A percentile compares a stretch with the other conserved stretches of the same genome.
phyloP scores from a whole-genome alignment of 225 moss, liverwort and hornwort species.

The Neckera pumila region DNA sequence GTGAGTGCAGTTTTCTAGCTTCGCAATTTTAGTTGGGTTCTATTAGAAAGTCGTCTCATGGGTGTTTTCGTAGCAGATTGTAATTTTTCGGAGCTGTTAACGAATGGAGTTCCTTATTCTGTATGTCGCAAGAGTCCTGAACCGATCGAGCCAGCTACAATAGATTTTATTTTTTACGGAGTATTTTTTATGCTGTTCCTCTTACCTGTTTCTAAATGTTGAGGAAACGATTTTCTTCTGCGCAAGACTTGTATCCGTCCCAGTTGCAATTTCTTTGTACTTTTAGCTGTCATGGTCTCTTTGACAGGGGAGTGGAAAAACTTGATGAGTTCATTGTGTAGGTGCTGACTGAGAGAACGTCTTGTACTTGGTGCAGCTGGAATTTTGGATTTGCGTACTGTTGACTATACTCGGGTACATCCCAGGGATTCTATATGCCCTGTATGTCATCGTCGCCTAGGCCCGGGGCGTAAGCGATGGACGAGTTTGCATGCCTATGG shows the following conservation, averaged over 20 bases:
- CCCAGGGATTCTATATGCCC: conserved; percentile 45
- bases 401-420: conserved; percentile 44
- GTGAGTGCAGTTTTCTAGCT: background rate
- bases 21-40: background rate
- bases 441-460: conserved; percentile 31
- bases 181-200: background rate
- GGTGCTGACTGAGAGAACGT: background rate
- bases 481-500: background rate
- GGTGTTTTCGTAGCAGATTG: background rate
- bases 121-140: background rate
- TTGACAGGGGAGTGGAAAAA: background rate
- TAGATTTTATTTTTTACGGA: too few relatives aligned
- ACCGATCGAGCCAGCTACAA: background rate
- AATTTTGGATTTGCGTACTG: conserved; percentile 47
- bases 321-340: too few relatives aligned
- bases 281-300: background rate
- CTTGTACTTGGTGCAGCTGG: conserved; percentile 4
- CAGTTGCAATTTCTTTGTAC: background rate
- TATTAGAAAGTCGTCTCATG: background rate
- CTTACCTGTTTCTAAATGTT: background rate
- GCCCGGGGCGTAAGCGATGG: background rate
- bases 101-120: background rate
- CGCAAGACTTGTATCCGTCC: background rate
- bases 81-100: background rate
- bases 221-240: background rate